phyloP scores from a whole-genome alignment of 2,329 filamentous ascomycete species.

The Colletotrichum sp. region DNA sequence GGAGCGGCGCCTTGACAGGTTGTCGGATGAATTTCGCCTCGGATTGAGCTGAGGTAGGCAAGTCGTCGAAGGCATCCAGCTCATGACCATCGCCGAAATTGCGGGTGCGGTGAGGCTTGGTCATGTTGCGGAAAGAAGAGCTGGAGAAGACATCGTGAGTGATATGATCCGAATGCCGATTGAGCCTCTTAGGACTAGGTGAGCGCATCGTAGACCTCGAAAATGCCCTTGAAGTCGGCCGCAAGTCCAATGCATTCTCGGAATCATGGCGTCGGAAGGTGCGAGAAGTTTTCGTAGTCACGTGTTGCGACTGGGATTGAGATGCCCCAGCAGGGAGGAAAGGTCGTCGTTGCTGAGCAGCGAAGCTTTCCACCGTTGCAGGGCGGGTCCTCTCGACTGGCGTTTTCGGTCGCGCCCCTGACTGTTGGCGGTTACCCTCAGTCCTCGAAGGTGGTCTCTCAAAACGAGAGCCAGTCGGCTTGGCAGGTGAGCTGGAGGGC shows the following conservation, averaged over 20 bases:
- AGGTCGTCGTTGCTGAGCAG: conserved; percentile 65
- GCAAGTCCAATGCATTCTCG: conserved; percentile 67
- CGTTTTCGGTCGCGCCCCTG: conserved; percentile 69
- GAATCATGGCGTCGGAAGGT: conserved; percentile 83
- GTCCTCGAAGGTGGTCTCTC: conserved; percentile 67
- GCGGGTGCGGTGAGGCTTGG: conserved; percentile 50
- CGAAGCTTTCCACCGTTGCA: conserved; percentile 51
- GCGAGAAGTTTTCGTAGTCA: conserved; percentile 72
- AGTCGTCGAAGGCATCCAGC: conserved; percentile 90
- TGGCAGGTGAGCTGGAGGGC: conserved; percentile 55
- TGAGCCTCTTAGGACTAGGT: conserved; percentile 60
- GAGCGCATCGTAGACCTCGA: conserved; percentile 65
- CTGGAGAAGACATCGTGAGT: conserved; percentile 15
- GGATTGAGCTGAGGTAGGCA: conserved; percentile 82
- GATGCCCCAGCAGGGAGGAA: conserved; percentile 82
- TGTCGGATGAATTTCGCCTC: conserved; percentile 86
- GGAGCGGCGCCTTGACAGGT: conserved; percentile 69
- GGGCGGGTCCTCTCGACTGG: conserved; percentile 68
- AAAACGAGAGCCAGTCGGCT: conserved; percentile 50
- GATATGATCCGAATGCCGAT: conserved; percentile 36
- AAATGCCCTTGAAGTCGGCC: conserved; percentile 61
- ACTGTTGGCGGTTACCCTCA: conserved; percentile 55
- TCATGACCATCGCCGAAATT: conserved; percentile 93
- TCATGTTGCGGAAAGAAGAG: conserved; percentile 22
- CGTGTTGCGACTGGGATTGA: conserved; percentile 78